Base-by-base conservation (phyloP, 176 grass and related monocot genomes). In the Carex kokanica region DNA sequence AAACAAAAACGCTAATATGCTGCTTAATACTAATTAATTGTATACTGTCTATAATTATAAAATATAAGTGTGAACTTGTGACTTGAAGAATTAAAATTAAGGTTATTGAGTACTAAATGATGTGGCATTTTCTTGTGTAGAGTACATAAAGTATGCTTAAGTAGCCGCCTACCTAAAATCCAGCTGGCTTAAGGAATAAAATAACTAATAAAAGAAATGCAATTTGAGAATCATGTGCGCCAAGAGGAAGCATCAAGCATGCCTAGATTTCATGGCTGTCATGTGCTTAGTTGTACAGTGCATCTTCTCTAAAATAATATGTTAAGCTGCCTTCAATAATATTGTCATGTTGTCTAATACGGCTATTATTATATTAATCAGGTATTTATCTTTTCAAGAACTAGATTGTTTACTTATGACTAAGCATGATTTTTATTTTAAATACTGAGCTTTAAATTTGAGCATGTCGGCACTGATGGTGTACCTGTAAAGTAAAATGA, bases 221-320 rank as follows among this genome's bases (percentile, higher is more conserved):
- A 27, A 12, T 49, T 77, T 77, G 51, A 77, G 73, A 63, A 64
- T 66, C 59, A 82, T 82, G 80, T 82, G 80, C 41, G 14, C 18
- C 60, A 64, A 64, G 56, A 60, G 41, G 59, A 64, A 82, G 80
- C n/a, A n/a, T n/a, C n/a, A n/a, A n/a, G n/a, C 80, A 82, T 66
- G 80, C 80, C 80, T 82, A 64, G 80, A 49, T 82, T 82, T 82
- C 80, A 51, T 82, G 80, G 80, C 60, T 82, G 80, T 67, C 80
- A 82, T 82, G 80, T 82, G 80, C 60, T 49, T 18, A 65, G 14
- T 53, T 66, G 62, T 66, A 67, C 25, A 29, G 15, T 55, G 14
- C 25, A 51, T 71, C 17, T 23, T n/a, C 6, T 31, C 13, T 78
- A 78, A 31, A 78, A 78, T 55, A 55, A 77, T 54, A 31, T 9